phyloP scores from a whole-genome alignment of 306 rosid species.

The Quercus suber region DNA sequence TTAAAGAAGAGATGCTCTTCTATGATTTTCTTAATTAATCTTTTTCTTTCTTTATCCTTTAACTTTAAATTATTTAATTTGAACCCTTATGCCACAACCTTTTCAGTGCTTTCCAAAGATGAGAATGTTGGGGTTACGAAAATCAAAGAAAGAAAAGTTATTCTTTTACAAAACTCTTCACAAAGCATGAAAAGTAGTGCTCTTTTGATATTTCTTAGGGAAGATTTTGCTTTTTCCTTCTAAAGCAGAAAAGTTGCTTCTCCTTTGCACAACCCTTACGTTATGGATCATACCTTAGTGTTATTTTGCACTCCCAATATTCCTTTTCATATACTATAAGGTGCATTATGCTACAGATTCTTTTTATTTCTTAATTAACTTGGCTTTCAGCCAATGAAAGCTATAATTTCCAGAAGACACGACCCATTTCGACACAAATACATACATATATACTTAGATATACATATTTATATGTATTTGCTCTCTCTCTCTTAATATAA shows the following conservation, averaged over 20 bases:
- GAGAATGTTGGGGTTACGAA: constrained; percentile 82
- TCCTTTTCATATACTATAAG: constrained; percentile 22
- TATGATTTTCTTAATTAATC: constrained; percentile 53
- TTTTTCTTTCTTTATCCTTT: constrained; percentile 19
- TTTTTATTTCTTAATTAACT: not conserved
- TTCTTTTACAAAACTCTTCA: constrained; percentile 69
- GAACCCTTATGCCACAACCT: constrained; percentile 54
- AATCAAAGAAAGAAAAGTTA: constrained; percentile 77
- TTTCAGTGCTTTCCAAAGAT: constrained; percentile 68
- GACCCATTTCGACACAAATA: not conserved
- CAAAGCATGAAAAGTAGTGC: constrained; percentile 90
- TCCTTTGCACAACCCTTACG: constrained; percentile 72
- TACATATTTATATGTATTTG: not conserved
- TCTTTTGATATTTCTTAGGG: constrained; percentile 75
- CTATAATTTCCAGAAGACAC: not conserved
- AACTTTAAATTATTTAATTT: constrained; percentile 38
- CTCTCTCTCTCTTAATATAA: too few species aligned
- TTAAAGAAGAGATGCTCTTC: constrained; percentile 75
- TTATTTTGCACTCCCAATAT: constrained; percentile 41
- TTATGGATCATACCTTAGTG: constrained; percentile 60
- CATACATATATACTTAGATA: not conserved
- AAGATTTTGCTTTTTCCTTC: constrained; percentile 80
- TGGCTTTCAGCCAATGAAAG: not conserved
- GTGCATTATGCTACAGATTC: constrained; percentile 10
- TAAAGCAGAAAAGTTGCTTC: constrained; percentile 61